phyloP scores from a whole-genome alignment of 129 eudicot species.

The Arctium minus region DNA sequence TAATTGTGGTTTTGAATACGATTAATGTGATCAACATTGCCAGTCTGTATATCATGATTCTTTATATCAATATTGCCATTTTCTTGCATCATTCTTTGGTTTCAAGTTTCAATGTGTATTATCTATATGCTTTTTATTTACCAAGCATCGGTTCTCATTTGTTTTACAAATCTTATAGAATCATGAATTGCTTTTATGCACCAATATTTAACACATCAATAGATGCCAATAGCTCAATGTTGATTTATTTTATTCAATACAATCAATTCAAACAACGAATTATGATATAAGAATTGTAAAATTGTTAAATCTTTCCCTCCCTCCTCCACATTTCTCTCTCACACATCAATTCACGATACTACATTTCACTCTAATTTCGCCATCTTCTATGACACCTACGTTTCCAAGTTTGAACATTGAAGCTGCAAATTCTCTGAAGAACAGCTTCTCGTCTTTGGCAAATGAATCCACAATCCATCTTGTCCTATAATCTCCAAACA shows the following conservation, averaged over 20 bases:
- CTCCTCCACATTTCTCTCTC: not conserved
- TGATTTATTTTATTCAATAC: slow-evolving; percentile 6
- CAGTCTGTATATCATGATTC: not conserved
- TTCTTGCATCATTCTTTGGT: not conserved
- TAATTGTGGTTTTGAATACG: slow-evolving; percentile 4
- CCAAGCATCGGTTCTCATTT: not conserved
- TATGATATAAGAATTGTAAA: not conserved
- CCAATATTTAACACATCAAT: not conserved
- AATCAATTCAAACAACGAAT: slow-evolving; percentile 4
- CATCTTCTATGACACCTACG: slow-evolving; percentile 56
- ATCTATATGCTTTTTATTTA: not conserved
- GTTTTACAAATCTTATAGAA: not conserved
- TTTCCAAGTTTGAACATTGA: slow-evolving; percentile 81
- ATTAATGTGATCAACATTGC: not conserved
- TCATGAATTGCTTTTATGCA: not conserved
- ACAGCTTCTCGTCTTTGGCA: slow-evolving; percentile 55
- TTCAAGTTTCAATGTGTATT: not conserved
- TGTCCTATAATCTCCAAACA: slow-evolving; percentile 58
- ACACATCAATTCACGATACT: slow-evolving; percentile 38
- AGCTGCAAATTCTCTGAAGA: slow-evolving; percentile 67
- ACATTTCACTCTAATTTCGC: slow-evolving; percentile 58
- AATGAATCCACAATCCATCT: slow-evolving; percentile 54
- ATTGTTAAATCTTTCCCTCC: not conserved
- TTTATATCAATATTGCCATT: not conserved
- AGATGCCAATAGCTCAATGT: not conserved